Conservation (phyloP, 2,329 filamentous ascomycete genomes). For the Corynespora cassiicola region DNA sequence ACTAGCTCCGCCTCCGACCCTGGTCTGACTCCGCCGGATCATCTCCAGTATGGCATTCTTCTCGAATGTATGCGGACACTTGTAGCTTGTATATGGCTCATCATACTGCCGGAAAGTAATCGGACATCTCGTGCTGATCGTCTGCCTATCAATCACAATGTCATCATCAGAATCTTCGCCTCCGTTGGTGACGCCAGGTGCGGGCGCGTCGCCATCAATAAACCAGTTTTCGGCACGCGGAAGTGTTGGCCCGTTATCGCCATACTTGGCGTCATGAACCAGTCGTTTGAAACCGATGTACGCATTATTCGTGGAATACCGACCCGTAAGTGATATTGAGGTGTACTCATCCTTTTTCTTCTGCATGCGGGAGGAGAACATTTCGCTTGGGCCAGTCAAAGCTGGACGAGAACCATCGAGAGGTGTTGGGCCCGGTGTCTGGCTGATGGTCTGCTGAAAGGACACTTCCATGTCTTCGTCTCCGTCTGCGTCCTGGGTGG, state of each 20-base stretch:
- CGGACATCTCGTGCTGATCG: slow-evolving; percentile 72
- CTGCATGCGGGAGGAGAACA: slow-evolving; percentile 46
- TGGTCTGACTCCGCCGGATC: slow-evolving; percentile 37
- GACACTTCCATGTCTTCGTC: slow-evolving; percentile 41
- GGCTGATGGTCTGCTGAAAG: slow-evolving; percentile 44
- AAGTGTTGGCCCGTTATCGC: slow-evolving; percentile 59
- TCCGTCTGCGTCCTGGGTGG: slow-evolving; percentile 41
- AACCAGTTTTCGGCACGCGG: slow-evolving; percentile 70
- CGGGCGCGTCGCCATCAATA: slow-evolving; percentile 54
- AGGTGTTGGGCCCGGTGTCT: slow-evolving; percentile 45
- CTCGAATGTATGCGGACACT: slow-evolving; percentile 78
- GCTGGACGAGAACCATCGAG: slow-evolving; percentile 40
- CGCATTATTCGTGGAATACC: slow-evolving; percentile 66
- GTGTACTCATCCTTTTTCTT: slow-evolving; percentile 53
- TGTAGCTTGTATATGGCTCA: slow-evolving; percentile 70
- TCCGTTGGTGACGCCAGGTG: slow-evolving; percentile 47
- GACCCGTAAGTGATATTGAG: slow-evolving; percentile 39
- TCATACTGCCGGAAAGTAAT: slow-evolving; percentile 69
- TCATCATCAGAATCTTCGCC: slow-evolving; percentile 69
- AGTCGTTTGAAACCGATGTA: slow-evolving; percentile 67
- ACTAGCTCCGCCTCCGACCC: slow-evolving; percentile 16
- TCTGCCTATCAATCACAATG: slow-evolving; percentile 69
- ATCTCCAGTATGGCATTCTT: slow-evolving; percentile 67
- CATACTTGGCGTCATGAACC: slow-evolving; percentile 67
- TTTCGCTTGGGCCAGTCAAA: slow-evolving; percentile 41